Base-by-base conservation (phyloP, 1,139 yeast species). In the Saccharomycopsis phalli region DNA sequence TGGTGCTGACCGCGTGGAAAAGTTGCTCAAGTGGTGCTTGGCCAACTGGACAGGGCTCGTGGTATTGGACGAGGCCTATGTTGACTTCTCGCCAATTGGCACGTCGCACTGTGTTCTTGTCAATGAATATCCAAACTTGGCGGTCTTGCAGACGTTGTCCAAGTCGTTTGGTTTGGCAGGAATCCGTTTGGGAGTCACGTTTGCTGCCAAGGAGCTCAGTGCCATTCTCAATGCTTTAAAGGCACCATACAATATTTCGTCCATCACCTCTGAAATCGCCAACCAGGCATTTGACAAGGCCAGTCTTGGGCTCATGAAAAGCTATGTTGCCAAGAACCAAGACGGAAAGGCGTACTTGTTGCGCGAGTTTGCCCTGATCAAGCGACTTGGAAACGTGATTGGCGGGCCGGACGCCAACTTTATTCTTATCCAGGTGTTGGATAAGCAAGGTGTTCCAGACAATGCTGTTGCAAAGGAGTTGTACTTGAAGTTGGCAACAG, bases 81-180 rank as follows among this genome's bases (percentile, higher is more conserved):
- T 93, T 46, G 98, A 91, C 56, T 91, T 91, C 57, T 65, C 93
- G 3, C 66, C 75, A 13, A 49, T 61, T 16, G 81, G 81, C 8
- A 69, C 82, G 20, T 86, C 96, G 0, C 59, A 80, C 52, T 71
- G 87, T n/a, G 82, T 94, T 0, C 64, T 82, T 49, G 97, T 86
- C 4, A 84, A 77, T 57, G 71, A 78, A 53, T 78, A 79, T 59
- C 88, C 91, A 30, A 84, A 87, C 55, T 62, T 93, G 45, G 87
- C 84, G 26, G 95, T 86, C 7, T 65, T 88, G 59, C 98, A 91
- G 61, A 91, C 98, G 0, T 63, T 91, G 33, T 87, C 96, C 19
- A 91, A 91, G 57, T 80, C 97, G 0, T 93, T 91, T 63, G 98
- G 98, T 4, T 71, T 91, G 45, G 98, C 98, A 2, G 97, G 97